Percentiles rank a stretch among this genome's conserved stretches.
These are phyloP conservation scores for Geranomyces variabilis DNA, from an alignment of 192 early-diverging fungal species.

Conservation along the genomic window DNA sequence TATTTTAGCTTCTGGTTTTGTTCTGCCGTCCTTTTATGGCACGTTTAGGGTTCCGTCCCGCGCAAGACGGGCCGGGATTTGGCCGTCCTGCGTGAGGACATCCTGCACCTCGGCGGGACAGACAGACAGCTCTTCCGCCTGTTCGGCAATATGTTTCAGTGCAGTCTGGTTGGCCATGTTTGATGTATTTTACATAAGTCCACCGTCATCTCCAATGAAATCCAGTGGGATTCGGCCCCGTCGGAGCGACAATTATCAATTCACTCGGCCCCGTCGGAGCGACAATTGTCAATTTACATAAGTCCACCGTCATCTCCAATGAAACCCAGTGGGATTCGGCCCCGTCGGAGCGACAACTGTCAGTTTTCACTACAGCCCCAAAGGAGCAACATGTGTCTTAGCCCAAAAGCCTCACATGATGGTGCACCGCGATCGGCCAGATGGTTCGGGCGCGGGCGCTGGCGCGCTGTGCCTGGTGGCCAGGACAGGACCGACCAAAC, in stretches of 20 bases:
- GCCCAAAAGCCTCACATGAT: background rate
- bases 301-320: too few species aligned
- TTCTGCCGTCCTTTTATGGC: too few species aligned
- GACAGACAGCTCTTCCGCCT: conserved; percentile 1
- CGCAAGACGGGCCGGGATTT: too few species aligned
- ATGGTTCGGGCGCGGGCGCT: background rate
- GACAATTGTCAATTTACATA: background rate
- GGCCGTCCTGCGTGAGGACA: background rate
- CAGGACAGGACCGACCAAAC: too few species aligned
- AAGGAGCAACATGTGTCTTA: conserved; percentile 5
- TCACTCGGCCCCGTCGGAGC: too few species aligned
- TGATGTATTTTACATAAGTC: too few species aligned
- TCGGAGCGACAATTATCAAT: background rate
- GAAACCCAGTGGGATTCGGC: background rate
- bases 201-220: too few species aligned
- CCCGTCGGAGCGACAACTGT: background rate
- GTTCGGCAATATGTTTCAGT: too few species aligned
- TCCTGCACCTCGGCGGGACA: background rate
- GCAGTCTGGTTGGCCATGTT: too few species aligned
- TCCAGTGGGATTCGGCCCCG: background rate
- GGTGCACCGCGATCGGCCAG: conserved; percentile 1
- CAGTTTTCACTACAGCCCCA: background rate
- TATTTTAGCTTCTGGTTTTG: too few species aligned
- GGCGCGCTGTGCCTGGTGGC: too few species aligned
- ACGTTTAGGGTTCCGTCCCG: too few species aligned